These are phyloP conservation scores for Clarireedia hainanense DNA, from an alignment of 2,329 filamentous ascomycete genomes.

Conservation along the genomic window DNA sequence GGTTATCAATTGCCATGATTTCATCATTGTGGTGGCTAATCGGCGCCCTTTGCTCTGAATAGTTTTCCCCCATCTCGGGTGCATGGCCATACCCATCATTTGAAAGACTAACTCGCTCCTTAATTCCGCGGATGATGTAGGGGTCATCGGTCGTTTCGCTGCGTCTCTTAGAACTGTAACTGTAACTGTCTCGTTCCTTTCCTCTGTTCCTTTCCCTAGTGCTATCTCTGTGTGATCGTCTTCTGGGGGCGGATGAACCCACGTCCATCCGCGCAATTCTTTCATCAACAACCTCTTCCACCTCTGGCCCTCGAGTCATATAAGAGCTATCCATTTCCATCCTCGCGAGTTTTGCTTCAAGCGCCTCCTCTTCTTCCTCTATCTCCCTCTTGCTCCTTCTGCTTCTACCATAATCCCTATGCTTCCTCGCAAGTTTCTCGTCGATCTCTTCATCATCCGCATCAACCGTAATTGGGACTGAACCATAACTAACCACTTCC, in stretches of 20 bases:
- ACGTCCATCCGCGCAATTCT: not conserved
- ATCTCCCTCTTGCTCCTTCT: not conserved
- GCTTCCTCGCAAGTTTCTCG: not conserved
- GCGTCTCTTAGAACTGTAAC: not conserved
- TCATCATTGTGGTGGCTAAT: not conserved
- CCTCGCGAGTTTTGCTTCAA: not conserved
- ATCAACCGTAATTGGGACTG: not conserved
- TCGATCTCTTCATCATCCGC: slow-evolving; percentile 1
- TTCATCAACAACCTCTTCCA: not conserved
- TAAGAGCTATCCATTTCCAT: not conserved
- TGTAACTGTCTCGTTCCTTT: not conserved
- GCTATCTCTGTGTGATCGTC: not conserved
- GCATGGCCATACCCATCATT: not conserved
- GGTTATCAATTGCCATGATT: not conserved
- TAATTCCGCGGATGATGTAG: not conserved
- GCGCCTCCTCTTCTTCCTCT: slow-evolving; percentile 2
- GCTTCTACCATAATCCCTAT: not conserved
- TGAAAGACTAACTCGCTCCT: not conserved
- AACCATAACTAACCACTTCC: slow-evolving; percentile 8
- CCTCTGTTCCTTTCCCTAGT: slow-evolving; percentile 1
- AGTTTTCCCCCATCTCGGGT: too few species aligned
- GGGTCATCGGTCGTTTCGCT: not conserved
- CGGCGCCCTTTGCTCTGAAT: too few species aligned
- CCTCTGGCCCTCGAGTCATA: not conserved
- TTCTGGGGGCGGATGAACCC: not conserved